Evolutionary conservation across 2,329 filamentous ascomycete genomes (phyloP).

Genomic region (Akanthomyces lecanii): DNA sequence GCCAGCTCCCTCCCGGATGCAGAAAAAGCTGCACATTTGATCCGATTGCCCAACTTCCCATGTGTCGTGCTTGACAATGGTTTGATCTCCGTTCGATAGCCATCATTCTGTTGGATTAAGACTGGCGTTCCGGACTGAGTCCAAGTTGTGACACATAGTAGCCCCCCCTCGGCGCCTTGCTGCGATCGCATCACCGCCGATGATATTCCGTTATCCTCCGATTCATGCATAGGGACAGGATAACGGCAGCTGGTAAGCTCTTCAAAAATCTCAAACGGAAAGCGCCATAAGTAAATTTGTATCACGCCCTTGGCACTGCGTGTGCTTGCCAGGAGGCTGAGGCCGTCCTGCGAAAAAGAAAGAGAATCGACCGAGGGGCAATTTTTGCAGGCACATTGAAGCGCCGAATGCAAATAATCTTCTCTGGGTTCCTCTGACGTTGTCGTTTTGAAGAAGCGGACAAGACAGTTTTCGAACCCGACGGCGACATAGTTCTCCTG

Average conservation of each 20-base stretch:
- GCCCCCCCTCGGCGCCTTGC: constrained; percentile 29
- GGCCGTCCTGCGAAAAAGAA: constrained; percentile 37
- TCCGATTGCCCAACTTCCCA: constrained; percentile 34
- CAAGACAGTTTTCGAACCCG: constrained; percentile 37
- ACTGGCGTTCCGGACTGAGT: constrained; percentile 39
- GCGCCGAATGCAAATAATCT: constrained; percentile 31
- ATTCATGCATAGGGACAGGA: constrained; percentile 36
- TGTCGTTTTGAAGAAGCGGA: constrained; percentile 37
- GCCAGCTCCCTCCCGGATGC: constrained; percentile 34
- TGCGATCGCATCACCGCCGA: constrained; percentile 33
- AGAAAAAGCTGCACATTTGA: constrained; percentile 38
- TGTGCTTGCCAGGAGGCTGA: constrained; percentile 36
- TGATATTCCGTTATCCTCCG: constrained; percentile 37
- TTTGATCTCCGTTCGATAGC: constrained; percentile 33
- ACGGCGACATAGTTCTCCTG: constrained; percentile 38
- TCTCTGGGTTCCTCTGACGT: constrained; percentile 32
- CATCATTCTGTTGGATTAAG: constrained; percentile 35
- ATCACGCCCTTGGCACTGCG: constrained; percentile 34
- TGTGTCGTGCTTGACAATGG: constrained; percentile 27
- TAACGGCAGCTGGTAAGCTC: constrained; percentile 35
- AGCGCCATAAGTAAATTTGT: constrained; percentile 35
- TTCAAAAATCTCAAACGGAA: constrained; percentile 33
- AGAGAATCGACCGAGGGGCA: constrained; percentile 38
- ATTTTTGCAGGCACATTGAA: constrained; percentile 31
- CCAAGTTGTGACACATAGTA: constrained; percentile 39